Base-by-base conservation (phyloP, 1,284 basidiomycete species). In the Pseudozyma sp. region DNA sequence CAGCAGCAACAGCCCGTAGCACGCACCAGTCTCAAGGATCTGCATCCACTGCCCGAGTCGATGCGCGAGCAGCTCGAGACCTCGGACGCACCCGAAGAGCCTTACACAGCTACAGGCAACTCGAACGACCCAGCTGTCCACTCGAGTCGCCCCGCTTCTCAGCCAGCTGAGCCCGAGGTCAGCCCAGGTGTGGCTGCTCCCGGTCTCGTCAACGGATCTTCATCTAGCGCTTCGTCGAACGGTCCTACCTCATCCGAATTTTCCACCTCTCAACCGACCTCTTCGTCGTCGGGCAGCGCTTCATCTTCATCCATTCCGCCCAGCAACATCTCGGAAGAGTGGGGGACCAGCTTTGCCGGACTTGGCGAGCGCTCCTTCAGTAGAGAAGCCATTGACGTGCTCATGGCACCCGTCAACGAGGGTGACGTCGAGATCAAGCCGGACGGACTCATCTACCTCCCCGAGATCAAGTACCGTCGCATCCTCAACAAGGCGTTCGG, bases 401-500 rank as follows among this genome's bases (percentile, higher is more conserved):
- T 98, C 30, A 87, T 92, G 79, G 89, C 90, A 8, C 92, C 93
- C 4, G 80, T 98, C 24, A 89, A 92, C 52, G 88, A 90, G 9
- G 69, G 87, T 50, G 94, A 97, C 83, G 89, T 98, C 29, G 95
- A 98, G 86, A 91, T 97, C 54, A 98, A 97, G 84, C 95, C 78
- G 94, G 96, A 98, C 78, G 96, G 96, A 3, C 87, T 99, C 35
- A 87, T 98, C 33, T 99, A 97, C 86, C 90, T 99, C 10, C 96
- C 96, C 29, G 96, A 98, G 85, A 99, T 98, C 84, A 97, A 98
- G 85, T 99, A 98, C 84, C 89, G 96, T n/a, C 89, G 96, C 14
- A 91, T 94, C 40, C 86, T 98, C 47, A 98, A 98, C 87, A 90
- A 88, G 71, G 94, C 96, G 0, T 98, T 99, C 80, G 96, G 96